Conservation (phyloP, 2,329 filamentous ascomycete genomes). For the Colletotrichum sp. region DNA sequence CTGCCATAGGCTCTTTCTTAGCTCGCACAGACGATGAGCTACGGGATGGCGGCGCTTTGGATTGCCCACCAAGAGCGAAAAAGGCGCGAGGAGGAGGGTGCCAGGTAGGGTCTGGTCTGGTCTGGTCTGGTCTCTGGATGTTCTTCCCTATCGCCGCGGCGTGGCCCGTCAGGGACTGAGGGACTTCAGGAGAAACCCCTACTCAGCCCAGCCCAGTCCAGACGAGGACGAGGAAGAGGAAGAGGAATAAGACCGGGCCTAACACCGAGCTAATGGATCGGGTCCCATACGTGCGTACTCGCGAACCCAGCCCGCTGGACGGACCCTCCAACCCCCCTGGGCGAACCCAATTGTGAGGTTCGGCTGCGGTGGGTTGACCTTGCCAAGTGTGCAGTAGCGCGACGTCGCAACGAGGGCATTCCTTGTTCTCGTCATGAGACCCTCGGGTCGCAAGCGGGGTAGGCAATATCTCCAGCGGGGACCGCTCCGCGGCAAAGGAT, state of each 20-base stretch:
- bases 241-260: neutral
- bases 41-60: neutral
- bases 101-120: neutral
- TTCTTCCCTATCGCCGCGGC: neutral
- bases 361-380: neutral
- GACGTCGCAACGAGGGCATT: neutral
- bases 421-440: conserved; percentile 10
- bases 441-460: conserved; percentile 6
- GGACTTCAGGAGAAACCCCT: neutral
- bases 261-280: conserved; percentile 6
- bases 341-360: conserved; percentile 17
- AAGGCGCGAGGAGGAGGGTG: neutral
- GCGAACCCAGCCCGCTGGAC: conserved; percentile 1
- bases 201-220: neutral
- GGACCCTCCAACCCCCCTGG: neutral
- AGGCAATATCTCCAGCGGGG: conserved; percentile 11
- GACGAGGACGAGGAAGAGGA: neutral
- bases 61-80: neutral
- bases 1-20: neutral
- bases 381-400: conserved; percentile 16
- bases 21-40: conserved; percentile 1
- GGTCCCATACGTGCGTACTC: conserved; percentile 3
- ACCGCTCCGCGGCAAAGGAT: neutral
- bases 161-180: neutral
- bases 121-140: neutral